Percentiles rank a stretch among this genome's conserved stretches.
phyloP scores from a whole-genome alignment of 345 rosid species.

The Hirschfeldia incana region DNA sequence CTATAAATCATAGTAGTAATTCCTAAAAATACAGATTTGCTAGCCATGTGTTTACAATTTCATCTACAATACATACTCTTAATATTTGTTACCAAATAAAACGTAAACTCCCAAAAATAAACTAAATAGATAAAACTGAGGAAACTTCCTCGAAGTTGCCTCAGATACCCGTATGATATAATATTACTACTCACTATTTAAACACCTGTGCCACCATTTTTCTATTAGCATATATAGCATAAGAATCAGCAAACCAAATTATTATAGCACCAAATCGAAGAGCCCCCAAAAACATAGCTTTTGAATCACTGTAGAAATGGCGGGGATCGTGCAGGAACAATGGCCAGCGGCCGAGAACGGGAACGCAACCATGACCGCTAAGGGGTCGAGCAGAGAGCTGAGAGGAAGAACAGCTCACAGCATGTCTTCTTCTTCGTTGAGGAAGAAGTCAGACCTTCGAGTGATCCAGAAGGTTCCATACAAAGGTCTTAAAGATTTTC shows the following conservation, averaged over 20 bases:
- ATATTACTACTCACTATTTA: conserved; percentile 8
- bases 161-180: not conserved
- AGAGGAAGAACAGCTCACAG: conserved; percentile 76
- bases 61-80: not conserved
- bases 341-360: conserved; percentile 38
- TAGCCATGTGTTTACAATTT: conserved; percentile 13
- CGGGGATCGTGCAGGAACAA: conserved; percentile 31
- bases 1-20: not conserved
- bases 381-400: conserved; percentile 59
- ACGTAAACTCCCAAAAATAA: not conserved
- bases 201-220: not conserved
- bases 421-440: conserved; percentile 82
- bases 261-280: not conserved
- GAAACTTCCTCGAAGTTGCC: conserved; percentile 39
- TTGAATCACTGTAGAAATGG: conserved; percentile 22
- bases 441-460: conserved; percentile 75
- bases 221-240: not conserved
- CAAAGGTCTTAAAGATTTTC: conserved; percentile 49
- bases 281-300: not conserved
- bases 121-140: not conserved
- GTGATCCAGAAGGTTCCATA: conserved; percentile 66
- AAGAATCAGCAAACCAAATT: not conserved
- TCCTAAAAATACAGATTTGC: not conserved
- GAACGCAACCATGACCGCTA: conserved; percentile 27
- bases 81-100: not conserved